Conservation (phyloP, 768 basidiomycete genomes). For the Boletus insuetus region DNA sequence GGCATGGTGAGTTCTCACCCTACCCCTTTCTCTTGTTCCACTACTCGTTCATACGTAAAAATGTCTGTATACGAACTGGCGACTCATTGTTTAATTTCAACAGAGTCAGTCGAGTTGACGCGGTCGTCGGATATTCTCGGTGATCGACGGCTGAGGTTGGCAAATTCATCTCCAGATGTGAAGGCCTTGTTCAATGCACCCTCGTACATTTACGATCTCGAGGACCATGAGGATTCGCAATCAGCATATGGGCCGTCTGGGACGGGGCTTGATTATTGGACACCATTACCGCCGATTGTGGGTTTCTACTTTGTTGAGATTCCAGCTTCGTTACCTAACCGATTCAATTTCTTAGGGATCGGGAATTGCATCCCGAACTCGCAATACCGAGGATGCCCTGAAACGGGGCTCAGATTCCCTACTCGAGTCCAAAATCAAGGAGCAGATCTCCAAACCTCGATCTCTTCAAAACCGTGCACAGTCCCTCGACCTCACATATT, state of each 20-base stretch:
- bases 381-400: conserved; percentile 70
- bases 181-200: conserved; percentile 92
- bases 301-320: conserved; percentile 25
- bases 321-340: conserved; percentile 20
- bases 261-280: conserved; percentile 68
- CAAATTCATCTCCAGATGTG: conserved; percentile 90
- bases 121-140: conserved; percentile 61
- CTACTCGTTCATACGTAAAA: conserved; percentile 31
- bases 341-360: conserved; percentile 47
- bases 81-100: conserved; percentile 7
- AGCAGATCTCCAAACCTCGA: conserved; percentile 71
- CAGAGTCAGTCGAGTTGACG: conserved; percentile 77
- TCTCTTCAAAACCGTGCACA: conserved; percentile 85
- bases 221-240: conserved; percentile 66
- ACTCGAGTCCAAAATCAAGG: conserved; percentile 80
- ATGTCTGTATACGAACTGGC: neutral
- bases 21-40: neutral
- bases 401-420: conserved; percentile 85
- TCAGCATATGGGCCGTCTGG: conserved; percentile 52
- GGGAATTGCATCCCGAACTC: conserved; percentile 63
- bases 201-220: conserved; percentile 77
- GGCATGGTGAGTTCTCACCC: conserved; percentile 47
- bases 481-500: conserved; percentile 83
- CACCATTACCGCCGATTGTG: conserved; percentile 73
- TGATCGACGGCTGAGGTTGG: conserved; percentile 73